Conservation (phyloP, 306 rosid genomes). For the Hippophae gyantsensis region DNA sequence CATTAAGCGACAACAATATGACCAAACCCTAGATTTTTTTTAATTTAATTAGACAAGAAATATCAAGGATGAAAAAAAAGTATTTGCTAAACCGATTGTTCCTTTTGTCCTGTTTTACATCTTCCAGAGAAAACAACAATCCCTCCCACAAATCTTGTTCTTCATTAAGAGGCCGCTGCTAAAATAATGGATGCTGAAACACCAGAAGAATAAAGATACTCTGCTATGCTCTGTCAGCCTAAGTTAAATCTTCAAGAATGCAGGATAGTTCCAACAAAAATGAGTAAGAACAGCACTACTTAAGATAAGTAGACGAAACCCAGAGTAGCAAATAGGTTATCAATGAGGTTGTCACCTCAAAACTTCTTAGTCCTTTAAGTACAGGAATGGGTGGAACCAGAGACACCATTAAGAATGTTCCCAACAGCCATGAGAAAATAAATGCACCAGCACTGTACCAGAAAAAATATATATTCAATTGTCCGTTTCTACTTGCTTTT, state of each 20-base stretch:
- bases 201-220: background rate
- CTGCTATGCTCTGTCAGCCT: background rate
- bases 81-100: background rate
- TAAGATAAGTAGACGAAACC: constrained; percentile 86
- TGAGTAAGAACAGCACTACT: constrained; percentile 24
- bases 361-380: constrained; percentile 70
- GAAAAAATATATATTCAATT: constrained; percentile 14
- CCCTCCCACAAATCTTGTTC: constrained; percentile 5
- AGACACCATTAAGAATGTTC: constrained; percentile 96
- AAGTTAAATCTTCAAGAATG: constrained; percentile 13
- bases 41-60: background rate
- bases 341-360: constrained; percentile 82
- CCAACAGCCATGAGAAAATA: constrained; percentile 76
- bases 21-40: background rate
- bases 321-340: constrained; percentile 66
- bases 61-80: background rate
- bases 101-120: background rate
- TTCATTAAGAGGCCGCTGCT: constrained; percentile 6
- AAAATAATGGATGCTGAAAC: constrained; percentile 1
- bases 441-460: constrained; percentile 82
- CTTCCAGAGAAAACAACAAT: background rate
- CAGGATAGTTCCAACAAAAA: constrained; percentile 29
- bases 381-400: constrained; percentile 59
- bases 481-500: background rate
- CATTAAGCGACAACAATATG: background rate